Base-by-base conservation (phyloP, 352 stramenopile species). In the Phytopythium delawarense region DNA sequence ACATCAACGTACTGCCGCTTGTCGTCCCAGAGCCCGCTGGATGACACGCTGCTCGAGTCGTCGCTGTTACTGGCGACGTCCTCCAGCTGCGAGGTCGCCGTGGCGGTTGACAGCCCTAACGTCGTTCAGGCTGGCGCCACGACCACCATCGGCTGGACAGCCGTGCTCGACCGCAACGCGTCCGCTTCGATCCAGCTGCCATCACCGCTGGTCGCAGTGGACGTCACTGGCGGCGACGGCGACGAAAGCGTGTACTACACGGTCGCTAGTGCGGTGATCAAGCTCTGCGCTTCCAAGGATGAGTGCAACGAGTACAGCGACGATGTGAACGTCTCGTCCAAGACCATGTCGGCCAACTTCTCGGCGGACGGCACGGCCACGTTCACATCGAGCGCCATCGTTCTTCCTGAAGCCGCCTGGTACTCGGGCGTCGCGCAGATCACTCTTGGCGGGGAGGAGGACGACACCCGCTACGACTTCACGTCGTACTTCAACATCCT, bases 401-500 rank as follows among this genome's bases (percentile, higher is more conserved):
- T 64, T n/a, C 32, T 89, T 15, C 67, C 72, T 8, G 62, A 62
- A 0, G 57, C 59, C 15, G 74, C 74, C 6, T 75, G 66, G 60
- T 81, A 84, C 51, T 39, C 46, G 0, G 77, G 76, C 7, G 77
- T 87, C 52, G 55, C 66, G 5, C 78, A 87, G 56, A 34, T 88
- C 39, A 80, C 81, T 13, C 60, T 88, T 7, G 69, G 69, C 8
- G 74, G 70, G 0, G 37, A 64, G 6, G 64, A 69, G 11, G 37
- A 62, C 13, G 64, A 70, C 23, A 49, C 40, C 18, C 64, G 81
- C 52, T 87, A 81, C 42, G 81, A 90, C 53, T 75, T 78, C 53
- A 64, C 75, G 49, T 79, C 70, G 57, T 83, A 83, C 64, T 86
- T 89, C 35, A 62, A 78, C 28, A 55, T 87, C 8, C 67, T 86